Percentiles rank a stretch among this genome's conserved stretches.
Evolutionary conservation across 495 filamentous ascomycete genomes (phyloP).

Genomic region (Umbilicaria muhlenbergii): DNA sequence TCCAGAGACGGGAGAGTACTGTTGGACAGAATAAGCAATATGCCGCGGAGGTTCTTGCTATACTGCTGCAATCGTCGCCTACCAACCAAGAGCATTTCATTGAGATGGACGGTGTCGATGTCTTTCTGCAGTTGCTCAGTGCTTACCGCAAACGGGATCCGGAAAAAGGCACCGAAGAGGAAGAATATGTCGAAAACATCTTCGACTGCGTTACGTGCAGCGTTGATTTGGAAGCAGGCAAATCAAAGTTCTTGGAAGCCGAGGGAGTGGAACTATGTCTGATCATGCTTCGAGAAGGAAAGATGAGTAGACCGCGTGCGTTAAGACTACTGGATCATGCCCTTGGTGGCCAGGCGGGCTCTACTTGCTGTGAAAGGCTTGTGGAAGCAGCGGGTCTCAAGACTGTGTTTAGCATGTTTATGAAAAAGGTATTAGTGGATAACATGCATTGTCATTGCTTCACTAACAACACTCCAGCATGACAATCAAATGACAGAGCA

Average conservation of each 20-base stretch:
- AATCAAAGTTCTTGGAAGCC: slow-evolving; percentile 68
- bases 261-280: slow-evolving; percentile 85
- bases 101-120: slow-evolving; percentile 56
- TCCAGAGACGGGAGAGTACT: slow-evolving; percentile 42
- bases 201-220: slow-evolving; percentile 74
- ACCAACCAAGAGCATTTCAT: slow-evolving; percentile 49
- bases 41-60: slow-evolving; percentile 78
- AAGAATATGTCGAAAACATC: slow-evolving; percentile 86
- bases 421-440: slow-evolving; percentile 52
- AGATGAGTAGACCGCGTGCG: slow-evolving; percentile 61
- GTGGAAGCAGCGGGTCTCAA: slow-evolving; percentile 79
- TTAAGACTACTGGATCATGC: slow-evolving; percentile 78
- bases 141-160: slow-evolving; percentile 87
- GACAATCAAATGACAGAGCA: slow-evolving; percentile 63
- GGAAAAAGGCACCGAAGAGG: slow-evolving; percentile 70
- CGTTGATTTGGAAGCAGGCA: slow-evolving; percentile 60
- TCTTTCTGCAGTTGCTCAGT: slow-evolving; percentile 66
- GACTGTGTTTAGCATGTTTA: slow-evolving; percentile 72
- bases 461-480: slow-evolving; percentile 25
- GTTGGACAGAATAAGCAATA: slow-evolving; percentile 90
- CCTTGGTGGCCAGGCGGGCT: slow-evolving; percentile 36
- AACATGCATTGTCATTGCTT: slow-evolving; percentile 4
- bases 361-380: slow-evolving; percentile 51
- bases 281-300: slow-evolving; percentile 76
- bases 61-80: slow-evolving; percentile 57